Base-by-base conservation (phyloP, 1,139 yeast genomes). In the Blastobotrys apis region DNA sequence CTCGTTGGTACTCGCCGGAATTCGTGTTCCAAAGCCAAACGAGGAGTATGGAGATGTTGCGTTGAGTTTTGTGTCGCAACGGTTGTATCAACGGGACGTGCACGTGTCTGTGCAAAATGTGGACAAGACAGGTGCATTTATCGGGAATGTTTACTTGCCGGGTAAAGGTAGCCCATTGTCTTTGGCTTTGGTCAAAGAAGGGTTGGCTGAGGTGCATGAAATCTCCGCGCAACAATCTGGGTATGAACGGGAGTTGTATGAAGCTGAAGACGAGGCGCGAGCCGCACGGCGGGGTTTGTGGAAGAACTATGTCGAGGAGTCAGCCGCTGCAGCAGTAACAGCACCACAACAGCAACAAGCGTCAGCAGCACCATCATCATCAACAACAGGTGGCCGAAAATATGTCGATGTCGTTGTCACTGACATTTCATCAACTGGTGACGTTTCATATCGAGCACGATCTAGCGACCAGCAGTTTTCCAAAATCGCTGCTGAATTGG, bases 121-220 rank as follows among this genome's bases (percentile, higher is more conserved):
- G 45, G 96, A 87, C 62, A 84, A 81, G 59, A 72, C 82, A 49
- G 95, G 95, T 48, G 85, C 84, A 0, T 87, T 86, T 56, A 78
- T 85, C 59, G 94, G 95, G 42, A 78, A 81, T 55, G 58, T 85
- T 43, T 83, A 69, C 58, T 60, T 78, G 12, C 75, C 75, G 20
- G 73, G 77, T 6, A 72, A 73, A 39, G 67, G 72, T 20, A 60
- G 67, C 27, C 88, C 94, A 12, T 72, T 83, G 45, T 88, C 84
- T 55, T 67, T 74, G 4, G 64, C 69, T n/a, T 69, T 87, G 46
- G 70, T 84, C 50, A 73, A 73, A 40, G 75, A 75, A 48, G 96
- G 95, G 2, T 72, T 75, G 45, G 84, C 78, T 15, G 72, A 75
- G 52, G 65, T 78, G 17, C 94, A 85, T 56, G 87, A 77, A 40